Evolutionary conservation across 2,329 filamentous ascomycete species (phyloP).

Genomic region (Akanthomyces dipterigenus): DNA sequence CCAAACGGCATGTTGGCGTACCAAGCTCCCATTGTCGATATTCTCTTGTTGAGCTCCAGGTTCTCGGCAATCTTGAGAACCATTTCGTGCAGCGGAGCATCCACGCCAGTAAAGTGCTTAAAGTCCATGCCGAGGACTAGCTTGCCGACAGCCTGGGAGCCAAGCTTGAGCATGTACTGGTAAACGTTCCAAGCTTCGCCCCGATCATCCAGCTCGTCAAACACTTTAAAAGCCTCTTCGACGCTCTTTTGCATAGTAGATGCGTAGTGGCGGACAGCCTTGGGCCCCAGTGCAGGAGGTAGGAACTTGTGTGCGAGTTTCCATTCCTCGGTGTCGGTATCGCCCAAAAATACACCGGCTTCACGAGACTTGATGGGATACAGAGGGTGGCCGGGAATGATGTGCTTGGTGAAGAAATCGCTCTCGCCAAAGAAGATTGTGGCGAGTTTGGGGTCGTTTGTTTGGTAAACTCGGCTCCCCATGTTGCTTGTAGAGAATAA

Average conservation of each 20-base stretch:
- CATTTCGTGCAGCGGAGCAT: slow-evolving; percentile 45
- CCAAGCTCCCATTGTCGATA: slow-evolving; percentile 48
- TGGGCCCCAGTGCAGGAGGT: slow-evolving; percentile 50
- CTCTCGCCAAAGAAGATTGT: slow-evolving; percentile 40
- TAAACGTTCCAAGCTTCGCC: slow-evolving; percentile 43
- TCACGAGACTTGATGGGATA: slow-evolving; percentile 34
- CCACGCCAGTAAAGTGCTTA: slow-evolving; percentile 33
- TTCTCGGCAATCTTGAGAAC: slow-evolving; percentile 42
- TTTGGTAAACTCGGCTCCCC: slow-evolving; percentile 42
- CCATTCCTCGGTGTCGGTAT: slow-evolving; percentile 46
- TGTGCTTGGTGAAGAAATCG: slow-evolving; percentile 48
- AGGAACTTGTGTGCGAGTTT: slow-evolving; percentile 53
- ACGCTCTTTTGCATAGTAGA: slow-evolving; percentile 51
- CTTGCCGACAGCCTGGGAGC: slow-evolving; percentile 37
- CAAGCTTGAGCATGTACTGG: slow-evolving; percentile 43
- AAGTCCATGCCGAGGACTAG: slow-evolving; percentile 40
- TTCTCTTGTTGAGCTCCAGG: slow-evolving; percentile 52
- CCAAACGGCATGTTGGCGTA: slow-evolving; percentile 52
- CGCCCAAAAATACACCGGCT: slow-evolving; percentile 39
- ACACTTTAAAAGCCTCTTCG: slow-evolving; percentile 42
- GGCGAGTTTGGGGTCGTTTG: slow-evolving; percentile 42
- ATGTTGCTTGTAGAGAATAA: slow-evolving; percentile 46
- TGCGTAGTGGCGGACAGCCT: slow-evolving; percentile 54
- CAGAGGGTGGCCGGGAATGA: slow-evolving; percentile 43
- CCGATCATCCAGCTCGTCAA: slow-evolving; percentile 43